Conservation (phyloP, 345 rosid species). For the Lepidium africanum region DNA sequence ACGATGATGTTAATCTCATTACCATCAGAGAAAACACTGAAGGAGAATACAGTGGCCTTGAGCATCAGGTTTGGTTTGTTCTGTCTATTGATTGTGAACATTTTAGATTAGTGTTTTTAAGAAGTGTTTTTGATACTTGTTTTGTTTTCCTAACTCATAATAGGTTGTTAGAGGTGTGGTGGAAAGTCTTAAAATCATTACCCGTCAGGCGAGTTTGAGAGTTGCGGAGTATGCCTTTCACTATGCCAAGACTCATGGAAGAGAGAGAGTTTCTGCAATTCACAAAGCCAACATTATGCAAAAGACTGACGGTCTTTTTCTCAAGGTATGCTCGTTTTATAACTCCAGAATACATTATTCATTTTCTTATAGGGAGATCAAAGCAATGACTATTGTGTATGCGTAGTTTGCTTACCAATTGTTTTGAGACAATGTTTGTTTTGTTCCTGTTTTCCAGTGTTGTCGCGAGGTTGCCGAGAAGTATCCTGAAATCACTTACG, state of each 20-base stretch:
- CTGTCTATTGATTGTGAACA: not conserved
- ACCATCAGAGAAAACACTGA: slow-evolving; percentile 97
- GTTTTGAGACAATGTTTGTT: not conserved
- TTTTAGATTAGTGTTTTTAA: not conserved
- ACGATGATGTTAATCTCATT: slow-evolving; percentile 82
- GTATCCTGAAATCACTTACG: slow-evolving; percentile 89
- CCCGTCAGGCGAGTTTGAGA: slow-evolving; percentile 95
- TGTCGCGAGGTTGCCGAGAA: slow-evolving; percentile 99
- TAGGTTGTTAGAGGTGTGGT: slow-evolving; percentile 99
- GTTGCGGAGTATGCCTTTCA: slow-evolving; percentile 98
- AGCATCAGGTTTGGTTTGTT: slow-evolving; percentile 66
- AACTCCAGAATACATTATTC: not conserved
- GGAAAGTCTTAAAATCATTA: slow-evolving; percentile 95
- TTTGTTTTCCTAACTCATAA: not conserved
- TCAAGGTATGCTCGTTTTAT: slow-evolving; percentile 43
- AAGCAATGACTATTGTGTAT: not conserved
- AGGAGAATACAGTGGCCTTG: slow-evolving; percentile 99
- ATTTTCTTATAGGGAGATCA: not conserved
- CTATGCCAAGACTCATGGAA: slow-evolving; percentile 92
- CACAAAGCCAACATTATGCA: slow-evolving; percentile 99
- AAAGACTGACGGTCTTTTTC: slow-evolving; percentile 98
- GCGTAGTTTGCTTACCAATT: not conserved
- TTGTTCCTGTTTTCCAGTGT: slow-evolving; percentile 45
- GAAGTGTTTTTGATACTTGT: not conserved
- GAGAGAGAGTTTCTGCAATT: slow-evolving; percentile 93